Evolutionary conservation across 1,284 basidiomycete species (phyloP), one percentile per base, ranked within the genome.

Genomic region (Tetrapyrgos nigripes): DNA sequence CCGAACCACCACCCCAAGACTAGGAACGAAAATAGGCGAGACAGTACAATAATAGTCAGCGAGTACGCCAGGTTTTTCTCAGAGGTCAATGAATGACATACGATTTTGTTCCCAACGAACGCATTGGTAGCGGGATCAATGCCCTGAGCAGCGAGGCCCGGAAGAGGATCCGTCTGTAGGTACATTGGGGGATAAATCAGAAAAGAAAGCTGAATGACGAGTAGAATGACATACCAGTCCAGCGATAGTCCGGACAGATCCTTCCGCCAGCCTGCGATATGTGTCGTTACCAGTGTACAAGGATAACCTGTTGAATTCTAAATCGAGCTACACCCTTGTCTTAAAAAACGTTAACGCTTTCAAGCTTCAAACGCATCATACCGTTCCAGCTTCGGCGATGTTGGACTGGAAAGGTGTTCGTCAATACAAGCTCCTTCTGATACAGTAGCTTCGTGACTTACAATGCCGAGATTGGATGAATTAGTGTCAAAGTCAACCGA

Each of bases 341-440:
- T 21, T 4, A 49, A 43, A 14, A 17, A 43, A 27, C 35, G 17
- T 47, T 33, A 45, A 24, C 8, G 31, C 33, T 21, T 14, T 48
- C n/a, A 28, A n/a, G n/a, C n/a, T 19, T 21, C n/a, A 52, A 19
- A 45, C 27, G 31, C n/a, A 29, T 71, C 82, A 64, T 64, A 89
- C 88, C 3, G 87, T 88, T 24, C 88, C 89, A 14, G 86, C 87
- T 70, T 82, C 83, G 5, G 89, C 88, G 51, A 90, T 84, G 67
- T 82, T 85, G 2, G 83, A 77, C 87, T 88, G 56, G 29, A 54
- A 14, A 26, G 24, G 14, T n/a, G 44, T 26, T 50, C 4, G 43
- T 31, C n/a, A 31, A 31, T 13, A 50, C 6, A 14, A 50, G 26
- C 6, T 28, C 29, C 9, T 50, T 28, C 6, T 29, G n/a, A 13